These are phyloP conservation scores for Infundibulicybe gibba DNA, from an alignment of 768 basidiomycete species.

Conservation along the genomic window DNA sequence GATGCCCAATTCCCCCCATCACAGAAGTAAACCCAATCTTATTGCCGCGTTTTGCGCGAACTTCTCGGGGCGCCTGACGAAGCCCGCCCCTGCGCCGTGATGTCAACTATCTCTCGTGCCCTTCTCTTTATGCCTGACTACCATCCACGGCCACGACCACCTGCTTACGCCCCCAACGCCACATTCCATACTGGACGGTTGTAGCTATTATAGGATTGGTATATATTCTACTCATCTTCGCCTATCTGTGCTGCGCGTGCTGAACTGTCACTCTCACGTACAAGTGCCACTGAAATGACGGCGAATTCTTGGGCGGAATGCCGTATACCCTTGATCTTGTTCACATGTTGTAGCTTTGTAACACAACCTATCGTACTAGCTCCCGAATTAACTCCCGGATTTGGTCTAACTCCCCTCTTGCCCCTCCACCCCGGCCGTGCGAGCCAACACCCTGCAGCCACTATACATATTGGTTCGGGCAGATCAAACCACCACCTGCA, in stretches of 20 bases:
- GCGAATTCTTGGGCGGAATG: too few species aligned
- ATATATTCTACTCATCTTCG: not conserved
- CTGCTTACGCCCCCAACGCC: not conserved
- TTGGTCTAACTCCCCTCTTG: too few species aligned
- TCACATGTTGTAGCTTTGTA: too few species aligned
- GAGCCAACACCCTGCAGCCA: too few species aligned
- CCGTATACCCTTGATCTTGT: too few species aligned
- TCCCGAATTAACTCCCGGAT: too few species aligned
- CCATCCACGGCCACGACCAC: not conserved
- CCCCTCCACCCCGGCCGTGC: too few species aligned
- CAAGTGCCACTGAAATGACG: too few species aligned
- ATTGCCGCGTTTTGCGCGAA: slow-evolving; percentile 21
- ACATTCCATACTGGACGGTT: not conserved
- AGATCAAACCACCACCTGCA: too few species aligned
- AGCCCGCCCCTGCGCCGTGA: slow-evolving; percentile 2
- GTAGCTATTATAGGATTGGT: not conserved
- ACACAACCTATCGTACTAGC: too few species aligned
- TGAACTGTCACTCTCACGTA: not conserved
- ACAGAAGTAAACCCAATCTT: slow-evolving; percentile 13
- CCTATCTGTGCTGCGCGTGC: not conserved
- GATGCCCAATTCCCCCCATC: slow-evolving; percentile 9
- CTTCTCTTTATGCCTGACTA: not conserved
- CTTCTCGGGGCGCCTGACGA: slow-evolving; percentile 15
- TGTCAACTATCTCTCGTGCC: not conserved
- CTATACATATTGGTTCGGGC: too few species aligned